Base-by-base conservation (phyloP, 352 stramenopile genomes). In the Peronosclerospora sorghi region DNA sequence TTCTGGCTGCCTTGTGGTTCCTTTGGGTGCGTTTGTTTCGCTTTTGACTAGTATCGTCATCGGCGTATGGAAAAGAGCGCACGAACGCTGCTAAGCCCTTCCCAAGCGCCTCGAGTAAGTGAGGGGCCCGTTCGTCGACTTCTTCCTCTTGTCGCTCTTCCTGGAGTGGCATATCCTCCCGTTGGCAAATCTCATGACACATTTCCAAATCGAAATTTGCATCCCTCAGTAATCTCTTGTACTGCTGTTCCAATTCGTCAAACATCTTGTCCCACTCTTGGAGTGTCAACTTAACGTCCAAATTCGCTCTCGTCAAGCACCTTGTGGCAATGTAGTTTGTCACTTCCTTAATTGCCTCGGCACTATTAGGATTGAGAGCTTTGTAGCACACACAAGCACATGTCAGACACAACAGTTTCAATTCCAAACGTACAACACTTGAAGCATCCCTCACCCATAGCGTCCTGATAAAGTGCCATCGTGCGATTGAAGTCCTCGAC, bases 301-400 rank as follows among this genome's bases (percentile, higher is more conserved):
- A 32, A 36, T 7, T 58, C 30, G 18, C 6, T 8, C 24, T 60
- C n/a, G 23, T 10, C 12, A 73, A 47, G 18, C 65, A 68, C 29
- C 72, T 73, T 10, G 59, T 56, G 19, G 66, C 57, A 0, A 86
- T 42, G 51, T 84, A 90, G 34, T 69, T 75, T 10, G 74, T 78
- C 46, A 82, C 63, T 51, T 91, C 78, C 62, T 85, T 82, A 13
- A 91, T 41, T 10, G 67, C 70, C 21, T 83, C 74, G 4, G 68
- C 59, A 37, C 71, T 88, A 4, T 64, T 65, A n/a, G 51, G 35
- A 38, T 69, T 68, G 15, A 91, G 44, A 26, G 50, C 68, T 76
- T n/a, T 18, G 20, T n/a, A 54, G 9, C 23, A 35, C 18, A 51
- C n/a, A n/a, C n/a, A 24, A 27, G 24, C 10, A 9, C 27, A 43